Evolutionary conservation across 257 asterid genomes (phyloP).

Genomic region (Asclepias syriaca): DNA sequence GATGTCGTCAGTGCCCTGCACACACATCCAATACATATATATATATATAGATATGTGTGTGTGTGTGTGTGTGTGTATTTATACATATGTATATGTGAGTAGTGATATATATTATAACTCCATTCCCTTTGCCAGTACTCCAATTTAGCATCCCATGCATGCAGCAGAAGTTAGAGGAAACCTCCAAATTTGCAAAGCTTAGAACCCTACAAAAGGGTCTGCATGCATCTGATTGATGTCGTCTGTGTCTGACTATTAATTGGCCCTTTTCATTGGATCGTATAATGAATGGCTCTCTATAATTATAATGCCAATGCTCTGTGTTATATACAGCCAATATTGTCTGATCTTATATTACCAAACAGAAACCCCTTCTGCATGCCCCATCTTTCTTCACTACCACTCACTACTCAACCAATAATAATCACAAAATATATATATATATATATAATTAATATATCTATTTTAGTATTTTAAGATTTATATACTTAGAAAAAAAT

Average conservation of each 20-base stretch:
- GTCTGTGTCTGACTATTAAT: slow-evolving; percentile 20
- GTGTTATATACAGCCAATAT: neutral
- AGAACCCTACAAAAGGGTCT: slow-evolving; percentile 8
- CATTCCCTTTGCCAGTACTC: slow-evolving; percentile 13
- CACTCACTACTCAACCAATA: too few relatives aligned
- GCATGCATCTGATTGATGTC: slow-evolving; percentile 22
- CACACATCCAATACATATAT: neutral
- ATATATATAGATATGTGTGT: too few relatives aligned
- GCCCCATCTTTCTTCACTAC: neutral
- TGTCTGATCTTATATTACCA: neutral
- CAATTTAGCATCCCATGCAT: slow-evolving; percentile 17
- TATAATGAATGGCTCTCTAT: neutral
- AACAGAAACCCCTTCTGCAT: too few relatives aligned
- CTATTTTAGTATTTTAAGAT: too few relatives aligned
- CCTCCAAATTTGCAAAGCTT: slow-evolving; percentile 20
- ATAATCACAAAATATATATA: too few relatives aligned
- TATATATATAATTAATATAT: too few relatives aligned
- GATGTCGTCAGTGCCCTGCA: slow-evolving; percentile 6
- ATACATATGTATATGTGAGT: neutral
- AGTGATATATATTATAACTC: slow-evolving; percentile 6
- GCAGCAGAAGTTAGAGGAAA: neutral
- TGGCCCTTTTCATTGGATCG: slow-evolving; percentile 25
- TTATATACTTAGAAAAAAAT: too few relatives aligned
- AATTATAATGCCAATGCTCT: slow-evolving; percentile 9
- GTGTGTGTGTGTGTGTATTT: too few relatives aligned